Conservation (phyloP, 2,329 filamentous ascomycete species). For the Emydomyces testavorans region DNA sequence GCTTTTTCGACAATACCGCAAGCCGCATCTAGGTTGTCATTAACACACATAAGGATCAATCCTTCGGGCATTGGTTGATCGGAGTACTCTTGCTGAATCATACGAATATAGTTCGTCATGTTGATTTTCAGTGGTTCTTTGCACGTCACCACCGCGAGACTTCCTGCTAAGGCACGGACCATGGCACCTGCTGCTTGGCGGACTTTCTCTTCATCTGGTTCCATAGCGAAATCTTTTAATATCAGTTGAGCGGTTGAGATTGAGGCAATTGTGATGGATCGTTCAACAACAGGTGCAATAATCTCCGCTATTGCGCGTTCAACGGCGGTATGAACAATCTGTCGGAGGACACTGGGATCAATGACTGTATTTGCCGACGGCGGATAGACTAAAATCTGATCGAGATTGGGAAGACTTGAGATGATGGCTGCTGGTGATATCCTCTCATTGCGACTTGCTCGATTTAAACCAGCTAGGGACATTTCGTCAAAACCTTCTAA, state of each 20-base stretch:
- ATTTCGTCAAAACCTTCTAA: constrained; percentile 76
- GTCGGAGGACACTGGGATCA: constrained; percentile 52
- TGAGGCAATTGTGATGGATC: constrained; percentile 93
- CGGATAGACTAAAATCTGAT: constrained; percentile 66
- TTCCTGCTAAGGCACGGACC: constrained; percentile 89
- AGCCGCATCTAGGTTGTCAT: constrained; percentile 88
- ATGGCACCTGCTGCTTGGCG: constrained; percentile 81
- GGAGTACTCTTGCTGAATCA: constrained; percentile 55
- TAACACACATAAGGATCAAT: constrained; percentile 95
- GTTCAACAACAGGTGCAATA: constrained; percentile 91
- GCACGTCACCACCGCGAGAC: constrained; percentile 89
- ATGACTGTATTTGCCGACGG: constrained; percentile 66
- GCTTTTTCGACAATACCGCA: constrained; percentile 92
- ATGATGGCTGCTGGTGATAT: constrained; percentile 69
- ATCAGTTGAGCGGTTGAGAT: constrained; percentile 95
- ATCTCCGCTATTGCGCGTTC: constrained; percentile 89
- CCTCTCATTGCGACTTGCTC: constrained; percentile 56
- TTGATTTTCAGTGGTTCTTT: constrained; percentile 94
- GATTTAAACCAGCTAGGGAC: constrained; percentile 60
- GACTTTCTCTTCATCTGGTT: constrained; percentile 77
- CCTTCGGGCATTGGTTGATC: constrained; percentile 77
- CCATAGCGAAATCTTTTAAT: constrained; percentile 89
- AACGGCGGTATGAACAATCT: constrained; percentile 74
- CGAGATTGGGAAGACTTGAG: constrained; percentile 71
- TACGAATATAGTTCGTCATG: constrained; percentile 94